A percentile compares a stretch with the other conserved stretches of the same genome.
Conservation (phyloP, 2,329 filamentous ascomycete species). For the Fusarium nodosum region DNA sequence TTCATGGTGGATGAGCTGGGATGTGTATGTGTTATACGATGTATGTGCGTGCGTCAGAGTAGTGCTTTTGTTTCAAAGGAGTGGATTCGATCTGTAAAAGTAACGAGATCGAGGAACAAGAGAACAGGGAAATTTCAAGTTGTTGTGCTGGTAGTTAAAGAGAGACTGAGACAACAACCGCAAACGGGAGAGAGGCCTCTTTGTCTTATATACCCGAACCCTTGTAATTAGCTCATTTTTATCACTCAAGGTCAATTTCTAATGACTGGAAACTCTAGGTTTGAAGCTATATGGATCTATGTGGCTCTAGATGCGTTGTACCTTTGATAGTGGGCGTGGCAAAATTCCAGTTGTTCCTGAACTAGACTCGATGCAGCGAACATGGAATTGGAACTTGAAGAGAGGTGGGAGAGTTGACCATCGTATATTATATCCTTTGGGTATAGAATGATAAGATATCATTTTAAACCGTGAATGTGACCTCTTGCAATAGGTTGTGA, state of each 20-base stretch:
- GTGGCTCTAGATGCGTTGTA: conserved; percentile 19
- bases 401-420: fast-evolving
- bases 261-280: background rate
- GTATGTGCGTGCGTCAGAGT: background rate
- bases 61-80: conserved; percentile 20
- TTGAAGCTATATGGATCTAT: conserved; percentile 29
- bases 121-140: conserved; percentile 14
- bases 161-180: conserved; percentile 25
- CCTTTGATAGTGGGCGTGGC: conserved; percentile 15
- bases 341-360: conserved; percentile 40
- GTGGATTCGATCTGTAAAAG: conserved; percentile 19
- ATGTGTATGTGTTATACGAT: background rate
- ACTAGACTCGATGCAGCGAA: conserved; percentile 32
- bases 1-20: conserved; percentile 23
- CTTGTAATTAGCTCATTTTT: no score
- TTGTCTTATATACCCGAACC: conserved; percentile 31
- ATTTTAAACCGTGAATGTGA: background rate
- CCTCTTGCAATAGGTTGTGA: background rate
- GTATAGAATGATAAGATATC: no score
- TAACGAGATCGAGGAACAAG: conserved; percentile 10
- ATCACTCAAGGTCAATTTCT: background rate
- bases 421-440: no score
- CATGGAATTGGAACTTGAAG: background rate
- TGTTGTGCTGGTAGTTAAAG: conserved; percentile 22
- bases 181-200: conserved; percentile 8